Percentiles rank a stretch among this genome's conserved stretches.
These are phyloP conservation scores for Telfairia occidentalis DNA, from an alignment of 331 rosid genomes.

Conservation along the genomic window DNA sequence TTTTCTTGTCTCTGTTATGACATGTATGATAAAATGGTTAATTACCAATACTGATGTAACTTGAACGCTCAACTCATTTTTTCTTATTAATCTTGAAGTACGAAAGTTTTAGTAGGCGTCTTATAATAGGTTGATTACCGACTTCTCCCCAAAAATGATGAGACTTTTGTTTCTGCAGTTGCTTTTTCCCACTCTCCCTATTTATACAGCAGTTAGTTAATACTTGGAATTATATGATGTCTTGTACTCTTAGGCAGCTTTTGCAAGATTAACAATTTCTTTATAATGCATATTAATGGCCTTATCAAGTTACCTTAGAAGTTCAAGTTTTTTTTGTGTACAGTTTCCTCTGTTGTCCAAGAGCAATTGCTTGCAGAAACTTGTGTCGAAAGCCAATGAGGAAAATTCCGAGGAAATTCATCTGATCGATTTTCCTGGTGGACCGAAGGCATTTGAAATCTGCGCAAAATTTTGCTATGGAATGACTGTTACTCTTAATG, in stretches of 20 bases:
- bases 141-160: not conserved
- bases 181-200: not conserved
- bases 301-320: not conserved
- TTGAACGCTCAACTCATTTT: not conserved
- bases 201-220: not conserved
- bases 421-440: slow-evolving; percentile 75
- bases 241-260: not conserved
- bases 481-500: slow-evolving; percentile 88
- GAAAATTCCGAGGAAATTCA: slow-evolving; percentile 54
- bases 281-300: not conserved
- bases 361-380: slow-evolving; percentile 62
- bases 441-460: slow-evolving; percentile 79
- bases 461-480: slow-evolving; percentile 97
- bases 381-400: slow-evolving; percentile 46
- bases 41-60: not conserved
- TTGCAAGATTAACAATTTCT: not conserved
- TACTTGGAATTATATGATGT: not conserved
- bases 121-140: not conserved
- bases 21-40: not conserved
- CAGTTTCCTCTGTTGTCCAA: slow-evolving; percentile 91
- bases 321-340: slow-evolving; percentile 18
- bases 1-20: not conserved
- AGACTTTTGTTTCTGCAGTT: not conserved
- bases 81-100: not conserved
- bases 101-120: not conserved